Base-by-base conservation (phyloP, 345 rosid species). In the Anastatica hierochuntica region DNA sequence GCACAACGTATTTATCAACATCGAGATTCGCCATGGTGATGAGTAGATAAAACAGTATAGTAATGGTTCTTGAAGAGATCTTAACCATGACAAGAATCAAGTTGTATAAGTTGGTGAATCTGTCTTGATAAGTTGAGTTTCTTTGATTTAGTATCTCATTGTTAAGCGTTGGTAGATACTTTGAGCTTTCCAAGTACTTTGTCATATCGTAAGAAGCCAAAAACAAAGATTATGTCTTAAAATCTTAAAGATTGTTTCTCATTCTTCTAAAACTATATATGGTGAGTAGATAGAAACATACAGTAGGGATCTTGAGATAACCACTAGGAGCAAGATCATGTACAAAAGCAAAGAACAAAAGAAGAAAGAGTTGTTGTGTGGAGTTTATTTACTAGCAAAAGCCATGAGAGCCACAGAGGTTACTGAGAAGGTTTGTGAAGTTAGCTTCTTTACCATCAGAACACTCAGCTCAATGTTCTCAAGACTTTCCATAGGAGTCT, bases 161-260 rank as follows among this genome's bases (percentile, higher is more conserved):
- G 72, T 79, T 87, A 38, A 87, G 89, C 80, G 60, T 82, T 0
- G 95, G 95, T 67, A 90, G 92, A 67, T 79, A 90, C 68, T 70
- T 75, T 19, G 85, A 84, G 39, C 70, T 75, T 29, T 67, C 49
- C 3, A 67, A 15, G 47, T 67, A 67, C 24, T 34, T 45, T 21
- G 8, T 2, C 0, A 47, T 19, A 5, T 40, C 47, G 67, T 67
- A 34, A 36, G 30, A 58, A 67, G 45, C 53, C 13, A 47, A 48
- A 63, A 2, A 21, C 24, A 5, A 21, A 21, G 3, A n/a, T n/a
- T n/a, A n/a, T n/a, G n/a, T n/a, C n/a, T n/a, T n/a, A n/a, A n/a
- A n/a, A n/a, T n/a, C n/a, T n/a, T n/a, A n/a, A n/a, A n/a, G n/a
- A n/a, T 21, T 21, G 24, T 21, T 2, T 2, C 24, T 21, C 24